Evolutionary conservation across 768 basidiomycete genomes (phyloP), one percentile per base, ranked within the genome.

Genomic region (Lentinula lateritia): DNA sequence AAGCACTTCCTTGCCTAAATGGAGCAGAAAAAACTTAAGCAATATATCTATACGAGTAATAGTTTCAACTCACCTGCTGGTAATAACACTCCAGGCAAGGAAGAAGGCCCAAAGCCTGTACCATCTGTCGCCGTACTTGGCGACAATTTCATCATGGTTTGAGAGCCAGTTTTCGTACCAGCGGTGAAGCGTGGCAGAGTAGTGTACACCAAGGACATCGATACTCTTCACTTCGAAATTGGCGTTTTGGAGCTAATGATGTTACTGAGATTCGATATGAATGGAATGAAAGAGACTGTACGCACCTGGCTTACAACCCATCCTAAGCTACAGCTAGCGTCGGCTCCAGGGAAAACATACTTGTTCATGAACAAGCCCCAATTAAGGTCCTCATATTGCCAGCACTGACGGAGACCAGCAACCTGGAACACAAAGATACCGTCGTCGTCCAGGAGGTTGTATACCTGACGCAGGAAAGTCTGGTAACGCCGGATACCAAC

Each of bases 341-440:
- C 97, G 3, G 96, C 97, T 70, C 96, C 96, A 50, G 97, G 96
- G 88, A 99, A 99, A 71, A 99, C 77, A 66, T 99, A 98, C 70
- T 95, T 95, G 84, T 92, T 95, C 93, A 95, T 95, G 80, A 95
- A 96, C 23, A 95, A 81, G 66, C 94, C 95, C 92, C 97, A 99
- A 66, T 93, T 87, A 61, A 99, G 86, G 72, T 99, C 97, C 78
- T 99, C 97, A 66, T 88, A 98, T 72, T 98, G 97, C 97, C 97
- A 99, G n/a, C 80, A 73, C 5, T 95, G 95, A 39, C 96, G 88
- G 66, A 98, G 78, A 63, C 97, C 97, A 52, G 97, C 93, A n/a
- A 99, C 96, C 76, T 99, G 97, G 78, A 95, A 83, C 50, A 98
- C 92, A 69, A 98, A 90, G 61, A 89, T 84, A 36, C 97, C 97